phyloP scores from a whole-genome alignment of 768 basidiomycete genomes.

The Coprinopsis sp. region DNA sequence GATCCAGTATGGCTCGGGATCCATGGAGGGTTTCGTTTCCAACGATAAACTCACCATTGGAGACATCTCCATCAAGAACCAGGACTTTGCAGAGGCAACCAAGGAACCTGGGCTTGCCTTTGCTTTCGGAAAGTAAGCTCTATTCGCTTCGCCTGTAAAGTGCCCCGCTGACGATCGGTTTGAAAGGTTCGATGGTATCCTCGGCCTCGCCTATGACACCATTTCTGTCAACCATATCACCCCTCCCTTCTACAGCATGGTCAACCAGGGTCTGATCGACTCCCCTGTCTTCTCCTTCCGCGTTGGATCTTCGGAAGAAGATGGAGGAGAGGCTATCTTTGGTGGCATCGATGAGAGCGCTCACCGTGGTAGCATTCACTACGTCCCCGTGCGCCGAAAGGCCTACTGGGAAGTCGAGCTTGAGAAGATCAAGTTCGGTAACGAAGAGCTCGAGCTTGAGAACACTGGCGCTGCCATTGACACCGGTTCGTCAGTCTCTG shows the following conservation, averaged over 20 bases:
- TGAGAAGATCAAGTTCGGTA: slow-evolving; percentile 77
- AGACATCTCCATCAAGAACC: slow-evolving; percentile 66
- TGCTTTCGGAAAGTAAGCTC: slow-evolving; percentile 85
- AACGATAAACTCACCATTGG: slow-evolving; percentile 77
- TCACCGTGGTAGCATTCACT: slow-evolving; percentile 76
- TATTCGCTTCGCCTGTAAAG: not conserved
- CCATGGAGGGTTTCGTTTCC: slow-evolving; percentile 95
- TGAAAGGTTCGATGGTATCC: slow-evolving; percentile 86
- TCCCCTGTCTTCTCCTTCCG: slow-evolving; percentile 93
- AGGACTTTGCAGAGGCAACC: slow-evolving; percentile 93
- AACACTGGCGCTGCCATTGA: slow-evolving; percentile 93
- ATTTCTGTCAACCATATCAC: slow-evolving; percentile 91
- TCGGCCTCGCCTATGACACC: slow-evolving; percentile 92
- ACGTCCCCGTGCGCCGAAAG: slow-evolving; percentile 89
- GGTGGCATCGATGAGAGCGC: slow-evolving; percentile 80
- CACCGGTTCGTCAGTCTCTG: slow-evolving; percentile 49
- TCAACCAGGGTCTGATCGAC: slow-evolving; percentile 76
- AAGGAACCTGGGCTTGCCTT: slow-evolving; percentile 97
- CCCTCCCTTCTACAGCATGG: slow-evolving; percentile 94
- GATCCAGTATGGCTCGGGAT: slow-evolving; percentile 93
- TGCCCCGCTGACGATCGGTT: not conserved
- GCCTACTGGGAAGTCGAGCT: slow-evolving; percentile 99
- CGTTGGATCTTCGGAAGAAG: slow-evolving; percentile 77
- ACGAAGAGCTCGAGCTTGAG: slow-evolving; percentile 85
- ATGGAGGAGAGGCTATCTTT: slow-evolving; percentile 88